Conservation (phyloP, 495 filamentous ascomycete species). For the Hypoxylon subgilvum region DNA sequence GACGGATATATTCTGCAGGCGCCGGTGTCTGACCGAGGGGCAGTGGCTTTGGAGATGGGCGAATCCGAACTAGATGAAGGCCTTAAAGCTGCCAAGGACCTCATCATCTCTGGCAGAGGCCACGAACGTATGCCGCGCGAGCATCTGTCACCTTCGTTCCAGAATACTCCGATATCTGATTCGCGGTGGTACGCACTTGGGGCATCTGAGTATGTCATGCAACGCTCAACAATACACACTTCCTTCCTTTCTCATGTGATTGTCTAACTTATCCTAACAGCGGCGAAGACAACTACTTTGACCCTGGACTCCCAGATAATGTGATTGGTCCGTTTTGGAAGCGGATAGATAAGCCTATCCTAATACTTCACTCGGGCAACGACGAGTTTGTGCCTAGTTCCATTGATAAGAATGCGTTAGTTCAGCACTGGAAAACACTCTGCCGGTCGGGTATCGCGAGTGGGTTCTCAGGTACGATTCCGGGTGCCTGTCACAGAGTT, state of each 20-base stretch:
- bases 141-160: slow-evolving; percentile 55
- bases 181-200: slow-evolving; percentile 71
- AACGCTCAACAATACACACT: background rate
- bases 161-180: slow-evolving; percentile 65
- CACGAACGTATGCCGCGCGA: slow-evolving; percentile 65
- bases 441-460: slow-evolving; percentile 48
- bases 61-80: slow-evolving; percentile 56
- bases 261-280: slow-evolving; percentile 38
- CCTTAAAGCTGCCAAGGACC: slow-evolving; percentile 58
- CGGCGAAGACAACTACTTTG: slow-evolving; percentile 89
- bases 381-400: slow-evolving; percentile 73
- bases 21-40: slow-evolving; percentile 78
- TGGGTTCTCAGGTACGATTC: slow-evolving; percentile 49
- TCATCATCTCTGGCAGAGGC: slow-evolving; percentile 58
- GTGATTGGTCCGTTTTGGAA: slow-evolving; percentile 68
- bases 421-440: slow-evolving; percentile 64
- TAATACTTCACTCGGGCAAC: slow-evolving; percentile 70
- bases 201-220: slow-evolving; percentile 54
- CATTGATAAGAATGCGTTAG: slow-evolving; percentile 68
- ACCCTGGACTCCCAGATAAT: slow-evolving; percentile 71
- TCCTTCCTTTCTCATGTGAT: background rate
- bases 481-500: slow-evolving; percentile 51
- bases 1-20: slow-evolving; percentile 87
- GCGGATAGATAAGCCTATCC: slow-evolving; percentile 59
- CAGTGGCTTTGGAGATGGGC: slow-evolving; percentile 49